Base-by-base conservation (phyloP, 2,329 filamentous ascomycete genomes). In the Ceratocystis cubensis region DNA sequence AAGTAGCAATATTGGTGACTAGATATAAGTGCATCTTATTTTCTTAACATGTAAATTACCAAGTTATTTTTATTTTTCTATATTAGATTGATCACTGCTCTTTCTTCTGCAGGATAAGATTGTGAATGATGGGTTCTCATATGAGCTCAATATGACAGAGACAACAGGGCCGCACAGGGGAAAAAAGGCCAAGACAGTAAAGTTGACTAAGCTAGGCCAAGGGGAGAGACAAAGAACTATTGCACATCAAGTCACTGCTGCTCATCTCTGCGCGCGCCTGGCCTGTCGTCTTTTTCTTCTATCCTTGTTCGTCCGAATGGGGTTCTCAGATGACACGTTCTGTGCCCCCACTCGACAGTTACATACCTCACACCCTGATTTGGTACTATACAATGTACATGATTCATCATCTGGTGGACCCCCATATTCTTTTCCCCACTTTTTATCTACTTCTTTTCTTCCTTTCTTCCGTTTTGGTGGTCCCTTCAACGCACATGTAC, bases 381-480 rank as follows among this genome's bases (percentile, higher is more conserved):
- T 57, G 53, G 17, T 57, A n/a, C 6, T 30, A 20, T 48, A 20
- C n/a, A 46, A n/a, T 46, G 15, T 53, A 53, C 48, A 28, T 25
- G 20, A 17, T n/a, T 30, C 13, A 17, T 56, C 13, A 56, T 33
- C 28, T 59, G 22, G 53, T 59, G 53, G 53, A 33, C 28, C 53
- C 53, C 53, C 53, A 59, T 53, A 1, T 53, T 59, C 28, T n/a
- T 59, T 33, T 33, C 15, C 5, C 28, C 17, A 13, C 13, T 48
- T 46, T 46, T 48, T 50, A 48, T 63, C 63, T 44, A 61, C 56
- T 33, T 25, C 59, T 67, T 48, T 48, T 20, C 65, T 61, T 69
- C 56, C 64, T 67, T 30, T 68, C 62, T 64, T 64, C 64, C 63
- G 28, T 57, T 37, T 57, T 45, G 6, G 41, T 59, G 63, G n/a